Conservation (phyloP, 345 rosid genomes). For the Heritiera fomes region DNA sequence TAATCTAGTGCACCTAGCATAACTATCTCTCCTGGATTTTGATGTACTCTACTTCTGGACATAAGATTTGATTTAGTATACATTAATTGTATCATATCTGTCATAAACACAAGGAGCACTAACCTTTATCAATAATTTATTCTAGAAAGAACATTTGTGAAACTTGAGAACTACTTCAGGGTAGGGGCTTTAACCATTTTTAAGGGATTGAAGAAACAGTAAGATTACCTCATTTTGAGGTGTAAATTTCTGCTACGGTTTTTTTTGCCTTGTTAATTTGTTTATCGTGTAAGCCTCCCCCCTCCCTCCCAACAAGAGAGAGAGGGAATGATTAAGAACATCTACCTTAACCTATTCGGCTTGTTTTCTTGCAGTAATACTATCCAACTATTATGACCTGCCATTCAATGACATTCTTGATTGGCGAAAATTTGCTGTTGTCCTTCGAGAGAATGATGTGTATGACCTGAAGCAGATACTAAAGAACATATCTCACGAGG, state of each 20-base stretch:
- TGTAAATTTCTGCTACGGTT: not conserved
- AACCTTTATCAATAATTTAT: not conserved
- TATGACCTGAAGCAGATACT: conserved; percentile 77
- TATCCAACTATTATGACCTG: conserved; percentile 83
- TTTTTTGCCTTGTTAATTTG: not conserved
- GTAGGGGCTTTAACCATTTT: not conserved
- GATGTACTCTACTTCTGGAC: not conserved
- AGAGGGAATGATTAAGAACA: not conserved
- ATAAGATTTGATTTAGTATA: not conserved
- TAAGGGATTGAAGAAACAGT: not conserved
- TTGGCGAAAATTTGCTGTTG: conserved; percentile 79
- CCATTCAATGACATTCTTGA: conserved; percentile 87
- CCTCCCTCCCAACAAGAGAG: no score
- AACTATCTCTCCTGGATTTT: conserved; percentile 1
- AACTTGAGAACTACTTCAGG: not conserved
- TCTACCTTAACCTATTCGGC: conserved; percentile 8
- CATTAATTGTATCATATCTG: not conserved
- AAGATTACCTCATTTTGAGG: not conserved
- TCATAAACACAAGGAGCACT: not conserved
- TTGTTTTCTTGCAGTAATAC: conserved; percentile 59
- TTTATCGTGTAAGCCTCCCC: no score
- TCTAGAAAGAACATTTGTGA: not conserved
- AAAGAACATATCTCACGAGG: conserved; percentile 64
- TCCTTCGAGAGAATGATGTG: conserved; percentile 70
- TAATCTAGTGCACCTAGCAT: not conserved